Evolutionary conservation across 2,329 filamentous ascomycete genomes (phyloP), one percentile per base, ranked within the genome.

Genomic region (Alternaria consortialis): DNA sequence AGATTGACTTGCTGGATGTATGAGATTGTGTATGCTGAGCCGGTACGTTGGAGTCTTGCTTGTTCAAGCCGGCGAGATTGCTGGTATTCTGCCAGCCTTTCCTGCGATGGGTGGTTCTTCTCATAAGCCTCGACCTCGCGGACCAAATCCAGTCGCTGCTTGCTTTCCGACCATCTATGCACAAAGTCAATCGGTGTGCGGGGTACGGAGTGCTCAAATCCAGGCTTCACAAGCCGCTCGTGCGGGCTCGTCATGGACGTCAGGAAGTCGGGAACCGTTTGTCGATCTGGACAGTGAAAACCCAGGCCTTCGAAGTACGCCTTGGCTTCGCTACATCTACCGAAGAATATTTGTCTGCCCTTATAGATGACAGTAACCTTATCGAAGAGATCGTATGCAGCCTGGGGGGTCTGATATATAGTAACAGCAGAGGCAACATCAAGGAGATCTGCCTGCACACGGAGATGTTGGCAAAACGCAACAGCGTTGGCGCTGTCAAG

Each of bases 11-110:
- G 94, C 77, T 94, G 89, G 4, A 62, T 51, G 66, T 90, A 91
- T 0, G 92, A 94, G 37, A 97, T 82, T 0, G 92, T 97, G 78
- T 90, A 97, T 0, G 94, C 93, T 1, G 92, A 96, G 75, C 87
- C 87, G 48, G 84, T 77, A 3, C 92, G 89, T 62, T 77, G 75
- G 11, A 66, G 64, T 72, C 81, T 84, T 11, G 82, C 79, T 69
- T 84, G 80, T 63, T 84, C 81, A 12, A 77, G 78, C 52, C 76
- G 74, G 31, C 83, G 79, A 42, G 82, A 84, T 39, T 79, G 75
- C 17, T 79, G 78, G 67, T 84, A 85, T 75, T 63, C 82, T 68
- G 29, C 80, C 76, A 13, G 80, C 65, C 59, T 83, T 79, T 52
- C 82, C 82, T 37, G 80, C 77, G 59, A 82, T 76, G 82, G 78